Evolutionary conservation across 78 protist species (phyloP).

Genomic region (slime mould (Dictyostelium discoideum)): dicty_2.7 NC_007091.3:1099501-1100000

Average conservation of each 20-base stretch:
- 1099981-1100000: not conserved
- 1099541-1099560: slow-evolving; percentile 32
- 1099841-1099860: slow-evolving; percentile 40
- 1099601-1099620: slow-evolving; percentile 11
- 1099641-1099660: slow-evolving; percentile 27
- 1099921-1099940: too few species aligned
- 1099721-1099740: slow-evolving; percentile 16
- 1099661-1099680: not conserved
- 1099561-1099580: slow-evolving; percentile 36
- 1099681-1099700: slow-evolving; percentile 3
- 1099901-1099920: not conserved
- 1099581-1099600: slow-evolving; percentile 12
- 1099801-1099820: not conserved
- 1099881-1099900: slow-evolving; percentile 47
- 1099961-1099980: too few species aligned
- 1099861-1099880: slow-evolving; percentile 45
- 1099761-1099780: slow-evolving; percentile 56
- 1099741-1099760: slow-evolving; percentile 32
- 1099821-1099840: slow-evolving; percentile 7
- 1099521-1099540: slow-evolving; percentile 8
- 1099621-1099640: not conserved
- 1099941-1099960: too few species aligned
- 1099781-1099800: slow-evolving; percentile 35
- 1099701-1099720: slow-evolving; percentile 16
- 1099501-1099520: not conserved